phyloP scores from a whole-genome alignment of 2,329 filamentous ascomycete species.

The Colletotrichum noveboracense region DNA sequence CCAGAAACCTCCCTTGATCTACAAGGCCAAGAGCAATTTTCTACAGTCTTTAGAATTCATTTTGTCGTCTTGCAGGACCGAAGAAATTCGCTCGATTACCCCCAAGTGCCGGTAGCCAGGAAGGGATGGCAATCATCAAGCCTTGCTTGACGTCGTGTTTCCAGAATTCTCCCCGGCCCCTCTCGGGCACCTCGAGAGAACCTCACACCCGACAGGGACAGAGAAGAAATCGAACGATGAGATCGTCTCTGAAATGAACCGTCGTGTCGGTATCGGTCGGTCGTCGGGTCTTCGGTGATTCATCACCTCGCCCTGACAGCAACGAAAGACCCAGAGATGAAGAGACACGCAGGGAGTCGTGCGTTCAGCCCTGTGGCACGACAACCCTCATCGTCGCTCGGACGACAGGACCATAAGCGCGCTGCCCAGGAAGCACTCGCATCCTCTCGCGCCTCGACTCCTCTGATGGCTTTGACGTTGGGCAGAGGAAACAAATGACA shows the following conservation, averaged over 20 bases:
- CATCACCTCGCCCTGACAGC: background rate
- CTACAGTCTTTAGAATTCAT: background rate
- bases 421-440: background rate
- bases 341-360: background rate
- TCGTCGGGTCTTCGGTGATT: background rate
- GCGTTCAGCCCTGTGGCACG: background rate
- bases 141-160: background rate
- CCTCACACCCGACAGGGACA: background rate
- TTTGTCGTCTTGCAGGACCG: background rate
- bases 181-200: conserved; percentile 2
- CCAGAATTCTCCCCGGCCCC: background rate
- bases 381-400: background rate
- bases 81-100: background rate
- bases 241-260: background rate
- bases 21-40: background rate
- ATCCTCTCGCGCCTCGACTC: background rate
- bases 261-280: background rate
- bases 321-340: background rate
- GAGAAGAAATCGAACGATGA: background rate
- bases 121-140: background rate
- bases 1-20: background rate
- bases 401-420: background rate
- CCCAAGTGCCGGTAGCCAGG: background rate
- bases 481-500: conserved; percentile 3
- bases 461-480: background rate